A percentile compares a stretch with the other conserved stretches of the same genome.
phyloP scores from a whole-genome alignment of 148 eudicot species.

The Camellia sinensis region DNA sequence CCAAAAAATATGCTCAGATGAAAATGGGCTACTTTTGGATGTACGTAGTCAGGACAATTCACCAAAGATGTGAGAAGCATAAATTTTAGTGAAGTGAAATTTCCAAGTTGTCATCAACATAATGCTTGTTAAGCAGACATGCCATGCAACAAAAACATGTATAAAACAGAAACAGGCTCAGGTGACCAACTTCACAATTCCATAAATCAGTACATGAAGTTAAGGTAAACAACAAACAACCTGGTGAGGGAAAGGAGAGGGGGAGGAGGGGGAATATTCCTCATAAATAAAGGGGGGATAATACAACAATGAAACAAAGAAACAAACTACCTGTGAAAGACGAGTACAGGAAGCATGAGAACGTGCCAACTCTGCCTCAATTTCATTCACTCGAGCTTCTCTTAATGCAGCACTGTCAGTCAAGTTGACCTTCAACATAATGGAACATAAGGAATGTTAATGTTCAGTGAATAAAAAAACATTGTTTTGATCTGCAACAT shows the following conservation, averaged over 20 bases:
- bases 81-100: neutral
- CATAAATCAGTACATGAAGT: neutral
- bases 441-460: neutral
- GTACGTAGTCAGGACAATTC: too few relatives aligned
- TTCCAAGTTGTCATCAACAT: neutral
- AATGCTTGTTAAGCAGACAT: neutral
- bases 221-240: neutral
- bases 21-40: too few relatives aligned
- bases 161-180: neutral
- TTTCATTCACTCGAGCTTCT: conserved; percentile 66
- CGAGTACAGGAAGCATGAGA: conserved; percentile 51
- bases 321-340: conserved; percentile 41
- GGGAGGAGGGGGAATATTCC: neutral
- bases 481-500: neutral
- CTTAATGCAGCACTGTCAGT: conserved; percentile 64
- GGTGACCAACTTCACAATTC: neutral
- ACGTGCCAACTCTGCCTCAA: conserved; percentile 75
- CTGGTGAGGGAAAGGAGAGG: neutral
- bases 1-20: too few relatives aligned
- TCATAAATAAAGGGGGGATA: too few relatives aligned
- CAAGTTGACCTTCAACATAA: conserved; percentile 46
- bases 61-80: too few relatives aligned
- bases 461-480: neutral
- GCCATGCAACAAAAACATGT: neutral
- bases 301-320: neutral